Percentiles rank a stretch among this genome's conserved stretches.
Evolutionary conservation across 768 basidiomycete genomes (phyloP).

Genomic region (Agaricus blazei): DNA sequence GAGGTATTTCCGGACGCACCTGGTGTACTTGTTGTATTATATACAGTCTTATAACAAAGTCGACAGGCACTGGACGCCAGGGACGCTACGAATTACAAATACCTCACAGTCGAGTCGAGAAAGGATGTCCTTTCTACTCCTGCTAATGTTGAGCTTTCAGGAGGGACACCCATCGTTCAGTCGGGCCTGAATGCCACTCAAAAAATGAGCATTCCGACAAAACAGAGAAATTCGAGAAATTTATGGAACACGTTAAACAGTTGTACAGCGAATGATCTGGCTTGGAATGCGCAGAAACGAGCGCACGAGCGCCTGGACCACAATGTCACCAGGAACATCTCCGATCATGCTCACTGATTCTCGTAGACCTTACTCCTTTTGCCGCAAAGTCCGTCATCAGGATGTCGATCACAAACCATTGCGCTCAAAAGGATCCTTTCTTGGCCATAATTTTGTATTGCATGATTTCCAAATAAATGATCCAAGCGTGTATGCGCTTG

Average conservation of each 20-base stretch:
- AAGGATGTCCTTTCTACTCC: background rate
- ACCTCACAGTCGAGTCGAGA: too few species aligned
- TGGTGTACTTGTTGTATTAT: background rate
- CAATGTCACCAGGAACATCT: background rate
- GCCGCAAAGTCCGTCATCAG: too few species aligned
- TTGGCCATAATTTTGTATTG: too few species aligned
- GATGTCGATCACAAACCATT: too few species aligned
- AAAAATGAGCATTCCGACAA: background rate
- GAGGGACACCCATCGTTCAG: background rate
- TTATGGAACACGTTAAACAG: background rate
- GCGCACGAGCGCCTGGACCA: background rate
- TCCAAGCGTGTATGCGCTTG: too few species aligned
- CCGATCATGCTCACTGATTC: background rate
- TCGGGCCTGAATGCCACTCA: background rate
- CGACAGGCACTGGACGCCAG: background rate
- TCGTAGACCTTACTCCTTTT: too few species aligned
- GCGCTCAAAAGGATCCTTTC: too few species aligned
- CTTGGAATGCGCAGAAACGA: background rate
- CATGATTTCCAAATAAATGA: too few species aligned
- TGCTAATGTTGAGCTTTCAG: background rate
- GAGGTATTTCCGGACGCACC: background rate
- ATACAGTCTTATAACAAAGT: background rate
- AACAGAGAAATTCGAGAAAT: background rate
- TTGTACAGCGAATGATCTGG: background rate
- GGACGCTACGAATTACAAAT: background rate